phyloP scores from a whole-genome alignment of 805 yeast genomes.

The Nakazawaea ishiwadae region DNA sequence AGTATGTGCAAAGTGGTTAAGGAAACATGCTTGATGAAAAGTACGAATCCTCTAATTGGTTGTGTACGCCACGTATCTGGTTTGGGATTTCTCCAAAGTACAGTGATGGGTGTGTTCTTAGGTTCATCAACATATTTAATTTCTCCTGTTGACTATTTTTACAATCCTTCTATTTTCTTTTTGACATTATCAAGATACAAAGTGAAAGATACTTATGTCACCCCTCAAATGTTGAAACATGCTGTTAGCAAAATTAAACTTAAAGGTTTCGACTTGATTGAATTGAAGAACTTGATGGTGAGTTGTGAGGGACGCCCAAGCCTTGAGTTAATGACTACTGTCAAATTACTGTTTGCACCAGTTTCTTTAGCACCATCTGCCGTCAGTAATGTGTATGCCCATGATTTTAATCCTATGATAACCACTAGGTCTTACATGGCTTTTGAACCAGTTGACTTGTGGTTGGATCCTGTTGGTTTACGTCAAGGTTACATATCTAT shows the following conservation, averaged over 20 bases:
- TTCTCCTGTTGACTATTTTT: constrained; percentile 72
- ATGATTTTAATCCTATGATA: constrained; percentile 76
- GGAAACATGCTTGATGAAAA: constrained; percentile 83
- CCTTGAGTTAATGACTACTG: constrained; percentile 47
- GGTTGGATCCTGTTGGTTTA: constrained; percentile 81
- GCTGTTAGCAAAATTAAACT: constrained; percentile 60
- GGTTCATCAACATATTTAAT: constrained; percentile 84
- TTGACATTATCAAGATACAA: constrained; percentile 67
- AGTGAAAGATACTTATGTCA: constrained; percentile 81
- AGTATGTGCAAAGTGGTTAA: constrained; percentile 84
- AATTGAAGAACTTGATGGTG: constrained; percentile 78
- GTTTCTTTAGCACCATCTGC: constrained; percentile 65
- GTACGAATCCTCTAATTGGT: constrained; percentile 71
- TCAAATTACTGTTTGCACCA: constrained; percentile 57
- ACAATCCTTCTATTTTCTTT: constrained; percentile 68
- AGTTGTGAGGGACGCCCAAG: constrained; percentile 75
- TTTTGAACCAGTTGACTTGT: constrained; percentile 81
- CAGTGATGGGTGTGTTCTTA: constrained; percentile 74
- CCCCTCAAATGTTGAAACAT: constrained; percentile 76
- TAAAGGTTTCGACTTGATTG: constrained; percentile 54
- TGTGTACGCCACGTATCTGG: constrained; percentile 84
- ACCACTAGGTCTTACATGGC: constrained; percentile 84
- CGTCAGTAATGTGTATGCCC: constrained; percentile 73
- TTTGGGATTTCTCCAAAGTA: constrained; percentile 84
- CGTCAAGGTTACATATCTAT: constrained; percentile 84